Percentiles rank a stretch among this genome's conserved stretches.
Conservation (phyloP, 768 basidiomycete species). For the Tylopilus vinaceipallidus region DNA sequence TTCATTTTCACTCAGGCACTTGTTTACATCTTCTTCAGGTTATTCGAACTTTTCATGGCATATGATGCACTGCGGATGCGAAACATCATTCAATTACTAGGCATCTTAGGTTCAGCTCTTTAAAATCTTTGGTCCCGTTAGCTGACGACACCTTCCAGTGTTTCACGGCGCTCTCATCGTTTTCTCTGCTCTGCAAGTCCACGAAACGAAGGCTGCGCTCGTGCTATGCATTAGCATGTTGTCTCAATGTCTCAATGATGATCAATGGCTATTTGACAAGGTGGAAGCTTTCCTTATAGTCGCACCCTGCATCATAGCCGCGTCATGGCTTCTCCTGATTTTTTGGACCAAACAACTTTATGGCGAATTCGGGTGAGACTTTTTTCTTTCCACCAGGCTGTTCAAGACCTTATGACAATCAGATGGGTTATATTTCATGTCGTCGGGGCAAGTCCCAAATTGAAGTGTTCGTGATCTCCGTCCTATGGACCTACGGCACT, state of each 20-base stretch:
- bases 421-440: slow-evolving; percentile 93
- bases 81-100: slow-evolving; percentile 76
- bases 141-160: slow-evolving; percentile 31
- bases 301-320: slow-evolving; percentile 65
- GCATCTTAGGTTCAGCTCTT: slow-evolving; percentile 58
- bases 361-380: slow-evolving; percentile 74
- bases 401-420: slow-evolving; percentile 5
- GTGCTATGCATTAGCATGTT: slow-evolving; percentile 30
- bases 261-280: slow-evolving; percentile 54
- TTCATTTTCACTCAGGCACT: neutral
- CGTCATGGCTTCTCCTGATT: slow-evolving; percentile 62
- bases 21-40: slow-evolving; percentile 37
- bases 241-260: slow-evolving; percentile 46
- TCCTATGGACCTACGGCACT: neutral
- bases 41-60: slow-evolving; percentile 79
- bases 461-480: slow-evolving; percentile 60
- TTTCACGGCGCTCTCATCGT: slow-evolving; percentile 77
- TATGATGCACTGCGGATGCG: slow-evolving; percentile 78
- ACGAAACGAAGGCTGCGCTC: slow-evolving; percentile 67
- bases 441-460: slow-evolving; percentile 80
- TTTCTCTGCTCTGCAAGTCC: slow-evolving; percentile 73
- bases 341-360: slow-evolving; percentile 73
- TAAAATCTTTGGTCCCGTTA: neutral
- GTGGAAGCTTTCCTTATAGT: slow-evolving; percentile 71
- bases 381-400: neutral